Percentiles rank a stretch among this genome's conserved stretches.
phyloP scores from a whole-genome alignment of 208 protist species.

The Leishmania tropica region DNA sequence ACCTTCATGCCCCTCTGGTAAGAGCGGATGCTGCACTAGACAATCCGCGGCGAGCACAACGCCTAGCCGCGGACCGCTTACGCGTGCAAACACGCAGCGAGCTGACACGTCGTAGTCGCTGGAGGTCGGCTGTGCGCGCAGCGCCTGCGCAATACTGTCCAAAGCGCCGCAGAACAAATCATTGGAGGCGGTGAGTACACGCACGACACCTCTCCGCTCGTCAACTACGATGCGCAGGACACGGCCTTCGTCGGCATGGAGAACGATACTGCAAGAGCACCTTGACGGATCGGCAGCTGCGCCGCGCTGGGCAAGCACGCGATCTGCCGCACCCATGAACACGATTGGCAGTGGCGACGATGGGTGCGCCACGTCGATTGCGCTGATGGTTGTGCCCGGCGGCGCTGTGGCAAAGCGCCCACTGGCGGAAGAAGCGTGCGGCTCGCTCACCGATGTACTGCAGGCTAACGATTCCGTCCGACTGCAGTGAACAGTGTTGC shows the following conservation, averaged over 20 bases:
- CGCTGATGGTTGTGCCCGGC: constrained; percentile 17
- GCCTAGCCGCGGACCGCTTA: constrained; percentile 35
- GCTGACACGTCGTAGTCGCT: background rate
- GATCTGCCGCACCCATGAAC: constrained; percentile 27
- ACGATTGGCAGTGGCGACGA: background rate
- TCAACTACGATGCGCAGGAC: constrained; percentile 26
- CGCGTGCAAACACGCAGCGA: background rate
- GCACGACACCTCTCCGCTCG: constrained; percentile 1
- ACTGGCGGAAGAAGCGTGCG: background rate
- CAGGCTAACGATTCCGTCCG: background rate
- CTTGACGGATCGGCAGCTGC: background rate
- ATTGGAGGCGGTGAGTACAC: constrained; percentile 27
- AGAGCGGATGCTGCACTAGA: constrained; percentile 8
- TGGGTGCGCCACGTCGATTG: background rate
- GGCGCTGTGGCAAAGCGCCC: constrained; percentile 7
- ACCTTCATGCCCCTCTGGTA: background rate
- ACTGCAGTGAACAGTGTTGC: constrained; percentile 37
- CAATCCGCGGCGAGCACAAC: constrained; percentile 54
- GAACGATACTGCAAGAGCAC: constrained; percentile 3
- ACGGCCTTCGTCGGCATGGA: constrained; percentile 16
- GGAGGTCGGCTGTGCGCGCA: background rate
- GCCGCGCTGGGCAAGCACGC: constrained; percentile 13
- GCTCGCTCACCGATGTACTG: background rate
- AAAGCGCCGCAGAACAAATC: constrained; percentile 7
- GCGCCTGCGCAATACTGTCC: background rate